phyloP scores from a whole-genome alignment of 768 basidiomycete species.

The Sistotremastrum suecicum region DNA sequence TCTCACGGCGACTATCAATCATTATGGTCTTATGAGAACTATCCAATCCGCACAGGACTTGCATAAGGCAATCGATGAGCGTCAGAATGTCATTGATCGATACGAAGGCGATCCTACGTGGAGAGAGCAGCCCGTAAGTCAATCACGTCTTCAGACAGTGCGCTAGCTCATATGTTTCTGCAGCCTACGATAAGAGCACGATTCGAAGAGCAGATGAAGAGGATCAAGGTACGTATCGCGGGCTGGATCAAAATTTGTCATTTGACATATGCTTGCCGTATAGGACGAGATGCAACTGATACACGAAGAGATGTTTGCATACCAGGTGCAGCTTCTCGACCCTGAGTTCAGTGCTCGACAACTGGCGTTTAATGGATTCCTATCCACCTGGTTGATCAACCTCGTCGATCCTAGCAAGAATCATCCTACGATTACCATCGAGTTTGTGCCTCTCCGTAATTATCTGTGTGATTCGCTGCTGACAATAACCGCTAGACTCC shows the following conservation, averaged over 20 bases:
- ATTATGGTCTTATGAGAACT: slow-evolving; percentile 77
- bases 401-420: slow-evolving; percentile 68
- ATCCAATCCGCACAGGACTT: slow-evolving; percentile 65
- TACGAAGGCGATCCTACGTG: slow-evolving; percentile 67
- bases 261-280: not conserved
- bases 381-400: slow-evolving; percentile 89
- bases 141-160: not conserved
- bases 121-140: slow-evolving; percentile 27
- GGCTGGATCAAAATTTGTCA: not conserved
- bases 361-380: slow-evolving; percentile 75
- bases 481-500: slow-evolving; percentile 40
- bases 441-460: slow-evolving; percentile 33
- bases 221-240: not conserved
- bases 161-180: not conserved
- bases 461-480: not conserved
- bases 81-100: slow-evolving; percentile 63
- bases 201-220: too few species aligned
- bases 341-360: slow-evolving; percentile 70
- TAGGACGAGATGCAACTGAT: slow-evolving; percentile 60
- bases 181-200: too few species aligned
- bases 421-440: slow-evolving; percentile 55
- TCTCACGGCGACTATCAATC: slow-evolving; percentile 72
- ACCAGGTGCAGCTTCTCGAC: slow-evolving; percentile 74
- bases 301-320: slow-evolving; percentile 62
- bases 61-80: slow-evolving; percentile 59